A percentile compares a stretch with the other conserved stretches of the same genome.
These are phyloP conservation scores for Lactuca saligna DNA, from an alignment of 129 eudicot genomes.

Conservation along the genomic window DNA sequence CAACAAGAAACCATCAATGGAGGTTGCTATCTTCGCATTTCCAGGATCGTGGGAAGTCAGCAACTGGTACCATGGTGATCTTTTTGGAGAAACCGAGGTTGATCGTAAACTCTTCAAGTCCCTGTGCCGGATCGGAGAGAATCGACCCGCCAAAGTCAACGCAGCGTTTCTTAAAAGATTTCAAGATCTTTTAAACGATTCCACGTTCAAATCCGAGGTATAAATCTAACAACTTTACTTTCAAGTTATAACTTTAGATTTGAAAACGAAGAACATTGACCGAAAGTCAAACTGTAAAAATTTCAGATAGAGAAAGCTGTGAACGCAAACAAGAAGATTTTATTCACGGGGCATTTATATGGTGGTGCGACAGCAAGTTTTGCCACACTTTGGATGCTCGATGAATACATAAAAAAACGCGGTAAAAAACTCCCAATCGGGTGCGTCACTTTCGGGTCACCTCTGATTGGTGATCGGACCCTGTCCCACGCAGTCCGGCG, in stretches of 20 bases:
- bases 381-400: conserved; percentile 74
- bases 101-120: conserved; percentile 9
- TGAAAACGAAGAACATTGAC: neutral
- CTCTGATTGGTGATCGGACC: conserved; percentile 53
- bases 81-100: conserved; percentile 15
- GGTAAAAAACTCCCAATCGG: neutral
- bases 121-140: conserved; percentile 26
- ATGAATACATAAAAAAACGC: conserved; percentile 37
- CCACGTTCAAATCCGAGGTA: conserved; percentile 26
- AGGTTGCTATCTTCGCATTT: conserved; percentile 13
- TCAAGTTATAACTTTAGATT: neutral
- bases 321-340: conserved; percentile 42
- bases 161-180: neutral
- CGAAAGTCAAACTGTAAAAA: neutral
- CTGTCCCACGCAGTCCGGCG: conserved; percentile 59
- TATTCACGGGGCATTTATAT: conserved; percentile 72
- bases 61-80: conserved; percentile 7
- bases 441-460: conserved; percentile 64
- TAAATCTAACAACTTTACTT: neutral
- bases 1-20: conserved; percentile 17
- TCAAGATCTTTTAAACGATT: conserved; percentile 1
- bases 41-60: conserved; percentile 12
- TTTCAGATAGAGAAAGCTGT: conserved; percentile 72
- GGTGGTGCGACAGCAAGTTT: conserved; percentile 73
- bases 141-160: conserved; percentile 35